phyloP scores from a whole-genome alignment of 2,329 filamentous ascomycete genomes.

The Trichoderma asperellum region DNA sequence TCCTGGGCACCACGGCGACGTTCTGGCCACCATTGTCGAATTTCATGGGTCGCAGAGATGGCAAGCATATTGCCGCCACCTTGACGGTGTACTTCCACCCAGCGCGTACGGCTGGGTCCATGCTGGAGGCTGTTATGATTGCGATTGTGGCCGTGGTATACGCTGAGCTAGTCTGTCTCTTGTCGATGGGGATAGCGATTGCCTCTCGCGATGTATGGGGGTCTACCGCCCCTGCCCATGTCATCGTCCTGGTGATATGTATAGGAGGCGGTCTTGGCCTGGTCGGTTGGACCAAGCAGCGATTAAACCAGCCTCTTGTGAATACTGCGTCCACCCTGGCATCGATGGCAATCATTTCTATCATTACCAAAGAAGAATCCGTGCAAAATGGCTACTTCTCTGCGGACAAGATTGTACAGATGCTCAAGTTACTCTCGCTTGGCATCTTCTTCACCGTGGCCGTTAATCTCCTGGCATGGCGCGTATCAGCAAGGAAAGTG shows the following conservation, averaged over 20 bases:
- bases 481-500: conserved; percentile 73
- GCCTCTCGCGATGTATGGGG: conserved; percentile 71
- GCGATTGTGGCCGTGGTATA: conserved; percentile 80
- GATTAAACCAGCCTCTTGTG: conserved; percentile 75
- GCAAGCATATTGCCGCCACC: conserved; percentile 92
- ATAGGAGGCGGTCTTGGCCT: conserved; percentile 86
- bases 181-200: conserved; percentile 87
- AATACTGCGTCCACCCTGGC: conserved; percentile 85
- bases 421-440: conserved; percentile 82
- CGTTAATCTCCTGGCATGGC: conserved; percentile 78
- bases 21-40: conserved; percentile 74
- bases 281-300: conserved; percentile 85
- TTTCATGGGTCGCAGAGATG: conserved; percentile 80
- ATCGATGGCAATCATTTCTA: conserved; percentile 85
- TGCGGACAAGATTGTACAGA: conserved; percentile 77
- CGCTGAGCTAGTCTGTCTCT: conserved; percentile 67
- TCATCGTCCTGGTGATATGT: conserved; percentile 78
- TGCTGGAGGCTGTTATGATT: conserved; percentile 82
- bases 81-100: conserved; percentile 96
- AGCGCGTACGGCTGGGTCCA: conserved; percentile 81
- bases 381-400: conserved; percentile 83
- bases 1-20: conserved; percentile 83
- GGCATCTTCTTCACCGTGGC: conserved; percentile 72
- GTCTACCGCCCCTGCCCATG: conserved; percentile 72
- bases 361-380: conserved; percentile 88